Evolutionary conservation across 306 rosid genomes (phyloP).

Genomic region (Cicer yamashitae): DNA sequence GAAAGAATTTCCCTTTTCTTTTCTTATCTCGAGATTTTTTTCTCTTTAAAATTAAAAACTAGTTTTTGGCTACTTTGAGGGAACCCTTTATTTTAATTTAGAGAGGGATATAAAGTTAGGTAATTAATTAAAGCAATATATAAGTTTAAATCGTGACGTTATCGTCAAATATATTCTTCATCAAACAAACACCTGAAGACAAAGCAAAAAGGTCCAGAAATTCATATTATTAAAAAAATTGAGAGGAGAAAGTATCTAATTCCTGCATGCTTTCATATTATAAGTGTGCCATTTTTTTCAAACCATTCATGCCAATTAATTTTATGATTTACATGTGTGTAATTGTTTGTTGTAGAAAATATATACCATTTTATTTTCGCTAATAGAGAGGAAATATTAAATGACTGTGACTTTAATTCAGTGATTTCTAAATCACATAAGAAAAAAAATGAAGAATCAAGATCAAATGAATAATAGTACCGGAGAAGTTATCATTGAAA

Average conservation of each 20-base stretch:
- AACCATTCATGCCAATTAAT: constrained; percentile 27
- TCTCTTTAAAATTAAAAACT: constrained; percentile 1
- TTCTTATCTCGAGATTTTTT: neutral
- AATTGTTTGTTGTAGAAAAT: neutral
- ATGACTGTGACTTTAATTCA: no score
- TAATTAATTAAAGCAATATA: neutral
- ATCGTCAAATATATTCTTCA: constrained; percentile 44
- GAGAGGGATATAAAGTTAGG: constrained; percentile 7
- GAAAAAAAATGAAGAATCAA: no score
- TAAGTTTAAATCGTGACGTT: constrained; percentile 31
- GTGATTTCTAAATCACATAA: no score
- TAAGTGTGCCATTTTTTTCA: neutral
- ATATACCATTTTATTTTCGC: no score
- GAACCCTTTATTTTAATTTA: constrained; percentile 39
- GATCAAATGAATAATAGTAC: no score
- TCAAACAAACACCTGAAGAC: constrained; percentile 40
- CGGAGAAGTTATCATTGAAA: no score
- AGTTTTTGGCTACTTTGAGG: constrained; percentile 19
- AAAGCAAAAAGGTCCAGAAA: neutral
- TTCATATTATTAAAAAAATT: constrained; percentile 33
- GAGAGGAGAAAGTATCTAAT: constrained; percentile 43
- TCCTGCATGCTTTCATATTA: constrained; percentile 36
- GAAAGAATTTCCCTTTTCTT: constrained; percentile 34
- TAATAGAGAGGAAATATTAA: no score
- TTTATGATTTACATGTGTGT: neutral